Evolutionary conservation across 768 basidiomycete genomes (phyloP), one percentile per base, ranked within the genome.

Genomic region (Phanerochaete sordida): DNA sequence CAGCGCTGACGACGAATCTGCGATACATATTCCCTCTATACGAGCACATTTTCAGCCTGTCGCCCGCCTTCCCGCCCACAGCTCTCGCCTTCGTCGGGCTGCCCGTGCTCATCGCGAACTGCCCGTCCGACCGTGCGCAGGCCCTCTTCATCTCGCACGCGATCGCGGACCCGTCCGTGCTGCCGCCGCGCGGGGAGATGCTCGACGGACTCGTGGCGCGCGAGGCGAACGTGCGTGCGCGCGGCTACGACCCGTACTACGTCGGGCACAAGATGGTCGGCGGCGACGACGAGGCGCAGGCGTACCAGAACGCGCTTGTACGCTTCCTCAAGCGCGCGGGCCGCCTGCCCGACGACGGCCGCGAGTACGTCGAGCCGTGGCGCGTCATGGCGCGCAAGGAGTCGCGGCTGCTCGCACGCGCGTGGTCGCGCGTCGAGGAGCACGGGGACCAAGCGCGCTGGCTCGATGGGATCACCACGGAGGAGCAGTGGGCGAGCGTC

Each of bases 81-180:
- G 81, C 83, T 16, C 77, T 85, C 24, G 75, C 81, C 4, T 84
- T 86, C 68, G 72, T 85, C 59, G 83, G 84, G 1, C 73, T 85
- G 2, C 82, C 82, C 1, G 73, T 77, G 3, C 67, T 74, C 51
- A 77, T 81, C 37, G 70, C 76, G 5, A 82, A 81, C 67, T 80
- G 77, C 50, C 79, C 81, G 2, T 77, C 77, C 15, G 79, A 81
- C 64, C 64, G 72, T 52, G 83, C 83, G 8, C 84, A 86, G 67
- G 76, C 79, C 47, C 67, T 81, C 2, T 79, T 82, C 59, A 70
- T 72, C 13, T 74, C 78, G 0, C 77, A 81, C 62, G 73, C 73
- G 2, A 78, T 85, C 57, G 72, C 75, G 2, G 73, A 81, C 52
- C 71, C 74, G 3, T 67, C 67, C 23, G 62, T 81, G 4, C 74